Evolutionary conservation across 768 basidiomycete genomes (phyloP), one percentile per base, ranked within the genome.

Genomic region (Lactifluus volemus): DNA sequence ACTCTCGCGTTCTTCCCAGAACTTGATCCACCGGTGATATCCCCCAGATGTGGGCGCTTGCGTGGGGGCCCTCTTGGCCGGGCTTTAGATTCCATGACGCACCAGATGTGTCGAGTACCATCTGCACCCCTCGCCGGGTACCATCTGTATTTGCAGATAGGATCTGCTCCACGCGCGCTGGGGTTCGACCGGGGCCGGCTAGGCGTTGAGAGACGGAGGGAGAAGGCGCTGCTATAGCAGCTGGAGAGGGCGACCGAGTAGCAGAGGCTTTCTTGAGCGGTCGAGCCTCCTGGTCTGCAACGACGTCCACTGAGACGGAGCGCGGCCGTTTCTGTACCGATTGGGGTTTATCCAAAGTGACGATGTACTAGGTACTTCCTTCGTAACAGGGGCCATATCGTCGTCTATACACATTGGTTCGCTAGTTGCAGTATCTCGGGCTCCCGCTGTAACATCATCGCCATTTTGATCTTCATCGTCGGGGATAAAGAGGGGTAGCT

Each of bases 81-180:
- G 71, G 66, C 29, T 69, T 67, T 17, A 76, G 63, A 58, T 75
- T 77, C 81, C 85, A 88, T 1, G 72, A 67, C 2, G 85, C 80
- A 5, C 73, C 70, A 4, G 75, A 72, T 0, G 86, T 87, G 65
- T 75, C 77, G 38, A 86, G 68, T 4, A 81, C 76, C 60, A 78
- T 74, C 65, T 81, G 76, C 6, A 73, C 68, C 53, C 70, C 47
- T 60, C 69, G 62, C 65, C 64, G 67, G 67, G 67, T 32, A 48
- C 57, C 36, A 68, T 69, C 60, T 32, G 60, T 59, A 47, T 58
- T 49, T 19, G 47, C 53, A 7, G 53, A 55, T 17, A 66, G 25
- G 17, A 66, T 66, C 38, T 54, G 50, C 32, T 66, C 65, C 2
- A 66, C 65, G 17, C 63, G 64, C 19, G 63, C 65, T 10, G 55